Base-by-base conservation (phyloP, 495 filamentous ascomycete genomes). In the Xylaria intraflava region DNA sequence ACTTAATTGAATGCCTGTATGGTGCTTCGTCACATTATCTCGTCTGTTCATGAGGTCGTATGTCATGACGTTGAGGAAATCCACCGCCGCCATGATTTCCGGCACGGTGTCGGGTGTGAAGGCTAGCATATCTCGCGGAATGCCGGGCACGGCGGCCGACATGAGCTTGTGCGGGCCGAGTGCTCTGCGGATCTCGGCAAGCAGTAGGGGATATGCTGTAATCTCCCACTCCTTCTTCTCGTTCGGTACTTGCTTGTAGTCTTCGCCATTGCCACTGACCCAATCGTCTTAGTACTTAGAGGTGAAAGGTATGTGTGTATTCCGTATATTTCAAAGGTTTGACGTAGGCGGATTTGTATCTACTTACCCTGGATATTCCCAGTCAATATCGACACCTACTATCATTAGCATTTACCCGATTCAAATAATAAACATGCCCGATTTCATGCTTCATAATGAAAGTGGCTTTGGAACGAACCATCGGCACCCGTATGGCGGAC, bases 1-100 rank as follows among this genome's bases (percentile, higher is more conserved):
- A 27, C 79, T 83, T 12, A 70, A 69, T 46, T 68, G 56, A 26
- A 88, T 67, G 35, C 82, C 78, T 19, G 78, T 85, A 60, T 87
- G 83, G 60, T 88, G 85, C 51, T 76, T 78, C 4, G 85, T 89
- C 9, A 80, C 66, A 54, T 72, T 80, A 60, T 89, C 82, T 16
- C 87, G 82, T 19, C 87, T 80, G 69, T 88, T 89, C 79, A 86
- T 85, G 46, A 90, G 62, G 57, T 90, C 87, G 68, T 90, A 90
- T 19, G 79, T 81, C 87, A 90, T 90, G 46, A 90, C 77, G 62
- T 89, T 90, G 62, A 89, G 70, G 67, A 86, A 86, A 64, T 89
- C 85, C 9, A 89, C 72, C 1, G 81, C 78, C 41, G 70, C 60
- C 69, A 75, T 82, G 63, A 90, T 87, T 42, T 69, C 61, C 1